phyloP scores from a whole-genome alignment of 2,329 filamentous ascomycete genomes.

The Trichothecium sympodiale region DNA sequence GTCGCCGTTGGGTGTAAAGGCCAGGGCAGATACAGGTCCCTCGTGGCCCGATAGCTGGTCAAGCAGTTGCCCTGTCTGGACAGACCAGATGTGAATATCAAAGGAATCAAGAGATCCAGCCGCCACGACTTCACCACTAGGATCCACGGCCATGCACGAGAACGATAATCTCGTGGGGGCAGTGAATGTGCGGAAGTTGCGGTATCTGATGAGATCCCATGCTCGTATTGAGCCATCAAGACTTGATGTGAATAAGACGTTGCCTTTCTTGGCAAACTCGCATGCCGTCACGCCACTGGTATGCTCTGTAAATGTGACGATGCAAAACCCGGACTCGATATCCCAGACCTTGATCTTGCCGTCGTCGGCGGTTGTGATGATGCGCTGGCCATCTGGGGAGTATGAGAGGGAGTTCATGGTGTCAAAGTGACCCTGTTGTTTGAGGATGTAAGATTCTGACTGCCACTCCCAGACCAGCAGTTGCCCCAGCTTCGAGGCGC shows the following conservation, averaged over 20 bases:
- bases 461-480: conserved; percentile 99
- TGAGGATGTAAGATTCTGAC: conserved; percentile 95
- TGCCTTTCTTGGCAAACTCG: conserved; percentile 90
- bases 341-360: conserved; percentile 99
- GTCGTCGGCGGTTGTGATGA: conserved; percentile 90
- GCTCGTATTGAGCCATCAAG: conserved; percentile 89
- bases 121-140: conserved; percentile 90
- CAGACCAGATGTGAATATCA: conserved; percentile 96
- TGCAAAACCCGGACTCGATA: conserved; percentile 89
- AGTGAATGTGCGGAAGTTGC: conserved; percentile 96
- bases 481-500: conserved; percentile 88
- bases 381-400: conserved; percentile 83
- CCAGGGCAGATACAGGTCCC: conserved; percentile 78
- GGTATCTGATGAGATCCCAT: conserved; percentile 91
- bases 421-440: conserved; percentile 96
- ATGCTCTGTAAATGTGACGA: conserved; percentile 96
- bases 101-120: conserved; percentile 93
- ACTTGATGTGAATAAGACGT: conserved; percentile 90
- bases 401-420: conserved; percentile 90
- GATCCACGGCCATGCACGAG: conserved; percentile 90
- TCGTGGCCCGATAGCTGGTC: conserved; percentile 89
- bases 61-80: conserved; percentile 90
- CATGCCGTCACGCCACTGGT: conserved; percentile 88
- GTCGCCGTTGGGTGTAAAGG: conserved; percentile 79
- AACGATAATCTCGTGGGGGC: conserved; percentile 86